These are phyloP conservation scores for Penicillium angulare DNA, from an alignment of 495 filamentous ascomycete species.

Conservation along the genomic window DNA sequence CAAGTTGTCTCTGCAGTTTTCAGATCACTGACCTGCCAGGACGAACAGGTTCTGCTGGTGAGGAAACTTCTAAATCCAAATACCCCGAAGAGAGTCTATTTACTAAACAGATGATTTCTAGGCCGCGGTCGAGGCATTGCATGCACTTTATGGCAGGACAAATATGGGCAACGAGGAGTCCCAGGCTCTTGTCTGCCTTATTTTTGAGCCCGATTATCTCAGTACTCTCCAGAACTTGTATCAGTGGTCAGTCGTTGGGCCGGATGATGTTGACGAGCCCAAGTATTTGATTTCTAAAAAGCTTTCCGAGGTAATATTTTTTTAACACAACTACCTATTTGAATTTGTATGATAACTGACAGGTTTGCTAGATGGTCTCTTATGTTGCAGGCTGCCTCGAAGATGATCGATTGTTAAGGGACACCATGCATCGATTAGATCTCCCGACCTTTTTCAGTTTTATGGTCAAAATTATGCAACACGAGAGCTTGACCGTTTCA, in stretches of 20 bases:
- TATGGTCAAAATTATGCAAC: constrained; percentile 73
- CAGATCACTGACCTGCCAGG: constrained; percentile 67
- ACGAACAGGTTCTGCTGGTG: constrained; percentile 74
- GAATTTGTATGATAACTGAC: not conserved
- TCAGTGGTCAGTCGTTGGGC: constrained; percentile 77
- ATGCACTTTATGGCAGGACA: constrained; percentile 73
- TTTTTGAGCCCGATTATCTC: constrained; percentile 70
- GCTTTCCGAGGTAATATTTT: constrained; percentile 71
- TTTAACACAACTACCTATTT: not conserved
- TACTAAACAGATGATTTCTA: constrained; percentile 27
- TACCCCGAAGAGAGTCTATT: not conserved
- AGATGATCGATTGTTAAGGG: constrained; percentile 63
- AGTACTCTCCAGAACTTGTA: constrained; percentile 72
- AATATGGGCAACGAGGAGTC: constrained; percentile 79
- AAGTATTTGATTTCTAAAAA: constrained; percentile 92
- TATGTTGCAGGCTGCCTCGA: constrained; percentile 81
- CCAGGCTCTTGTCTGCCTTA: constrained; percentile 69
- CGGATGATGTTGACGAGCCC: constrained; percentile 79
- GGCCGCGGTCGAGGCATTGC: constrained; percentile 81
- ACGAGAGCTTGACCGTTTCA: constrained; percentile 85
- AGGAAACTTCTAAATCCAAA: constrained; percentile 13
- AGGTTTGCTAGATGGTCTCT: constrained; percentile 64
- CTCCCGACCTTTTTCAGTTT: constrained; percentile 76
- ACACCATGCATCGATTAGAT: constrained; percentile 53
- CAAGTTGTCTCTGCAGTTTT: constrained; percentile 70